Conservation (phyloP, 2,329 filamentous ascomycete species). For the Aureobasidium zeae region DNA sequence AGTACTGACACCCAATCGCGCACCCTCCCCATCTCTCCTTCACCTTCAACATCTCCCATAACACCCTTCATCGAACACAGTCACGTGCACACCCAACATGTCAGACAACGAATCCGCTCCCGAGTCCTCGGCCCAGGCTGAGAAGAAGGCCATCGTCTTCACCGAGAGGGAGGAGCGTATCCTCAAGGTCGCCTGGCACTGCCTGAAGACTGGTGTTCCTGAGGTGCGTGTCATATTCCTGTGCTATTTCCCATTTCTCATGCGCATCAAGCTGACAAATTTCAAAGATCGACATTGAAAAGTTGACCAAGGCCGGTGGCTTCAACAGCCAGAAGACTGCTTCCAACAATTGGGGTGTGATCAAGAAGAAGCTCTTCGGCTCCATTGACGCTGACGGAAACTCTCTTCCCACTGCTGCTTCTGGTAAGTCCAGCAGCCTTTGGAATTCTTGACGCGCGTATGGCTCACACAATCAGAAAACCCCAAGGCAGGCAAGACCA, state of each 20-base stretch:
- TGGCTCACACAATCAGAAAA: neutral
- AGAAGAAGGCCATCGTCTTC: conserved; percentile 18
- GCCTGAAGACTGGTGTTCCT: conserved; percentile 26
- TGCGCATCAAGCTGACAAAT: neutral
- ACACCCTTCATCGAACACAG: neutral
- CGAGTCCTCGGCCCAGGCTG: neutral
- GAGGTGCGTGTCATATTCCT: too few relatives aligned
- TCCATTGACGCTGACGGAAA: conserved; percentile 20
- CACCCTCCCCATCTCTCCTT: neutral
- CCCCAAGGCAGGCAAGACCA: conserved; percentile 3
- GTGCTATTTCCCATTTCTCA: too few relatives aligned
- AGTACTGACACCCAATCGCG: too few relatives aligned
- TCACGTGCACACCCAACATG: conserved; percentile 3
- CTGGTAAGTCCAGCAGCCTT: neutral
- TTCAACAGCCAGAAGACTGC: conserved; percentile 28
- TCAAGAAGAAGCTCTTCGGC: conserved; percentile 28
- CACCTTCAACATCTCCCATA: neutral
- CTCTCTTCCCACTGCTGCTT: conserved; percentile 3
- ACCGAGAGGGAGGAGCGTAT: conserved; percentile 24
- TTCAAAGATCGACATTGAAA: conserved; percentile 26
- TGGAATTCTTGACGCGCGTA: neutral
- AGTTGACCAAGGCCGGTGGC: conserved; percentile 21
- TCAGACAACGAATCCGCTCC: conserved; percentile 1
- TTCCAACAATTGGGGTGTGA: conserved; percentile 27
- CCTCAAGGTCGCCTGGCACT: conserved; percentile 25